Percentiles rank a stretch among this genome's conserved stretches.
These are phyloP conservation scores for Pelargonium fulgidum DNA, from an alignment of 441 rosid species.

Conservation along the genomic window DNA sequence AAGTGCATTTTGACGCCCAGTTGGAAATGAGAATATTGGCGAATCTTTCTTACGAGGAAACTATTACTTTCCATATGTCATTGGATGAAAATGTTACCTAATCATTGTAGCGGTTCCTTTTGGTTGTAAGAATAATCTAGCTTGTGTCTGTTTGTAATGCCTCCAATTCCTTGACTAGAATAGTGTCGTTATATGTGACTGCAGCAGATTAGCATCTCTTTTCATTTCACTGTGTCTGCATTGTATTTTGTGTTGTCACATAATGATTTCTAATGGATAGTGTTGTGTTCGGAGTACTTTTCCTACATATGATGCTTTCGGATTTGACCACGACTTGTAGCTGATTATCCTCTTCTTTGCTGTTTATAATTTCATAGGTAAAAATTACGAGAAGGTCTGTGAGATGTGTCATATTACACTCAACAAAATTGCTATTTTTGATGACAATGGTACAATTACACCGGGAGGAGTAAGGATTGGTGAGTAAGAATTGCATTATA, in stretches of 20 bases:
- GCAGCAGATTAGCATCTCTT: neutral
- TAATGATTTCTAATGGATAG: neutral
- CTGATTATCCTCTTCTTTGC: neutral
- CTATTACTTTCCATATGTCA: no score
- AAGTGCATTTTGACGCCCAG: neutral
- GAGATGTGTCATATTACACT: constrained; percentile 83
- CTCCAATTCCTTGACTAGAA: neutral
- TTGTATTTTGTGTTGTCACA: neutral
- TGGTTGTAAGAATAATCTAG: neutral
- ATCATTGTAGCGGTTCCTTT: neutral
- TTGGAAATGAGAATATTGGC: no score
- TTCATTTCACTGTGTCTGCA: no score
- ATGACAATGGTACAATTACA: constrained; percentile 64
- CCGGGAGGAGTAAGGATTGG: constrained; percentile 94
- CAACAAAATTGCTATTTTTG: constrained; percentile 66
- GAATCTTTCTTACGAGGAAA: no score
- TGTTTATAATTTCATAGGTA: constrained; percentile 36
- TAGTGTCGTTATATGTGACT: neutral
- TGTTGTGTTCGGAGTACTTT: neutral
- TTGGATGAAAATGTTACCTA: no score
- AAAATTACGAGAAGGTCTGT: constrained; percentile 74
- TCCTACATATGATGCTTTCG: neutral
- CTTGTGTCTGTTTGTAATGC: no score
- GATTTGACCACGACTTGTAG: neutral
- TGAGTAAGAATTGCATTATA: constrained; percentile 24